phyloP scores from a whole-genome alignment of 1,284 basidiomycete species.

The Papiliotrema nemorosa region DNA sequence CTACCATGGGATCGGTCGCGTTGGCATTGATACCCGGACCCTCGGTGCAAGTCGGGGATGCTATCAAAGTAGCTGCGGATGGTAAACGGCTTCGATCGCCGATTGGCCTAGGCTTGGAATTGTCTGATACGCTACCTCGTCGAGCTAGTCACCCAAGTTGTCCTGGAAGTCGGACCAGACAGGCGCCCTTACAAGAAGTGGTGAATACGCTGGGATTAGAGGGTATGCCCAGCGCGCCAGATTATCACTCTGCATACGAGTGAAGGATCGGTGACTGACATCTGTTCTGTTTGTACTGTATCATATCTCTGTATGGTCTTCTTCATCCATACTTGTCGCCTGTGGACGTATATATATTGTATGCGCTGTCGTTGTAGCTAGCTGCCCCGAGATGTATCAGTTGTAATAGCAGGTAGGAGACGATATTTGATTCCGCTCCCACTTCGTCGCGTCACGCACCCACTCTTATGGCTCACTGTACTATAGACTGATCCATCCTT shows the following conservation, averaged over 20 bases:
- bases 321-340: too few species aligned
- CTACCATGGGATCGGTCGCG: constrained; percentile 24
- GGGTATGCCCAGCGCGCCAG: background rate
- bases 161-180: too few species aligned
- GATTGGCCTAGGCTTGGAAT: constrained; percentile 1
- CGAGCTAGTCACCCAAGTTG: background rate
- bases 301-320: background rate
- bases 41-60: background rate
- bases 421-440: too few species aligned
- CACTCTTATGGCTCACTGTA: too few species aligned
- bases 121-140: background rate
- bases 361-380: too few species aligned
- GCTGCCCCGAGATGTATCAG: too few species aligned
- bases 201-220: background rate
- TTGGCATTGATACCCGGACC: constrained; percentile 13
- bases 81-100: background rate
- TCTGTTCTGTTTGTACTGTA: background rate
- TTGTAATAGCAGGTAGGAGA: too few species aligned
- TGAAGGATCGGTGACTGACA: background rate
- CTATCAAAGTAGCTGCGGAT: background rate
- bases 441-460: too few species aligned
- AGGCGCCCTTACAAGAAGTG: too few species aligned
- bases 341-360: too few species aligned
- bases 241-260: background rate
- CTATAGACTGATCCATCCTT: too few species aligned